Evolutionary conservation across 2,329 filamentous ascomycete species (phyloP).

Genomic region (Pseudopithomyces maydicus): DNA sequence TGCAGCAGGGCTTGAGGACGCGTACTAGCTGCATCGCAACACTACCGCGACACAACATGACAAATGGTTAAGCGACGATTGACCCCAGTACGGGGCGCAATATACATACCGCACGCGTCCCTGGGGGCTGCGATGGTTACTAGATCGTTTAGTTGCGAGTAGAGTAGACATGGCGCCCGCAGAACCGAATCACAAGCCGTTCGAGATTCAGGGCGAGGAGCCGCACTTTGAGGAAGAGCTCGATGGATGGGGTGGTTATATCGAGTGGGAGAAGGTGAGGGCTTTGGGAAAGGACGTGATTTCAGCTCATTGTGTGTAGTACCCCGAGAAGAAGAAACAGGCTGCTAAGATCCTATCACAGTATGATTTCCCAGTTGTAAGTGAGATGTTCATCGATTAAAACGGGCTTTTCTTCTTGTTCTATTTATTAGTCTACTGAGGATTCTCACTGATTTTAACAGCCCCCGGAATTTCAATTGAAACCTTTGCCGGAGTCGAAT

Average conservation of each 20-base stretch:
- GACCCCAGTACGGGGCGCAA: not conserved
- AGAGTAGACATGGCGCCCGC: slow-evolving; percentile 34
- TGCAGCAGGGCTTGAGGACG: not conserved
- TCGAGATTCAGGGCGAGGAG: slow-evolving; percentile 29
- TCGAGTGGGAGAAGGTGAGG: slow-evolving; percentile 46
- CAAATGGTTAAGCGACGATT: not conserved
- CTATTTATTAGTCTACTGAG: not conserved
- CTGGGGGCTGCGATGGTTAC: not conserved
- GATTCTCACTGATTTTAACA: slow-evolving; percentile 9
- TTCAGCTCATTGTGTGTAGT: slow-evolving; percentile 40
- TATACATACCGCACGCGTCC: not conserved
- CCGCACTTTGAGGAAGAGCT: slow-evolving; percentile 50
- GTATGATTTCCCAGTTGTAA: slow-evolving; percentile 55
- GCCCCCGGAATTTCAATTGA: slow-evolving; percentile 52
- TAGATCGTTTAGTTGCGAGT: not conserved
- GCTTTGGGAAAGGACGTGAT: not conserved
- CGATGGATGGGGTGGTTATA: slow-evolving; percentile 60
- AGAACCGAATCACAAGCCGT: slow-evolving; percentile 36
- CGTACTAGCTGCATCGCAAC: not conserved
- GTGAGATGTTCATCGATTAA: slow-evolving; percentile 1
- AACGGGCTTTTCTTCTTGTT: too few species aligned
- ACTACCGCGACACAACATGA: not conserved
- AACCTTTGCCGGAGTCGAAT: slow-evolving; percentile 49
- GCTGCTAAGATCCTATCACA: slow-evolving; percentile 61
- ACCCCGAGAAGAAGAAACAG: slow-evolving; percentile 68